Evolutionary conservation across 1,284 basidiomycete species (phyloP).

Genomic region (Fistulinella staudtii): DNA sequence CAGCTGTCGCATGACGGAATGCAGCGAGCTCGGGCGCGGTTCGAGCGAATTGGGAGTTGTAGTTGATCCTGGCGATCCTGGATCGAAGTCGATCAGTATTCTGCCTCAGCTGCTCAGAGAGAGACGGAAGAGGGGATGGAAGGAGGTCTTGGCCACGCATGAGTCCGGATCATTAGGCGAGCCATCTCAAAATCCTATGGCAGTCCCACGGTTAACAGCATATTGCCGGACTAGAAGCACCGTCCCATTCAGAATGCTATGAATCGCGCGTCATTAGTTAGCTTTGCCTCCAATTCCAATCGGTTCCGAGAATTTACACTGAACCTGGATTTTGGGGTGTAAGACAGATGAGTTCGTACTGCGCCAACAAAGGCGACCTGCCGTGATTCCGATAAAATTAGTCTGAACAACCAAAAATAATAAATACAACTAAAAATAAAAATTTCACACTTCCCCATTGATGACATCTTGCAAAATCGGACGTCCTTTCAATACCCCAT

Average conservation of each 20-base stretch:
- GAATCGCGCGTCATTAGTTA: too few relatives aligned
- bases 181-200: too few relatives aligned
- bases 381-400: too few relatives aligned
- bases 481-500: conserved; percentile 48
- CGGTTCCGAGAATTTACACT: too few relatives aligned
- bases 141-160: background rate
- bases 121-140: background rate
- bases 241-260: too few relatives aligned
- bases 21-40: conserved; percentile 3
- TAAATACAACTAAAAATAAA: background rate
- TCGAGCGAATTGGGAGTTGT: background rate
- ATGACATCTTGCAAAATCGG: conserved; percentile 58
- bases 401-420: background rate
- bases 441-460: conserved; percentile 34
- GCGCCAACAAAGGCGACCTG: too few relatives aligned
- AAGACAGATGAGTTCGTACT: too few relatives aligned
- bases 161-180: too few relatives aligned
- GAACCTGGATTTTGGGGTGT: too few relatives aligned
- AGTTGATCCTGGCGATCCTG: conserved; percentile 5
- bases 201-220: too few relatives aligned
- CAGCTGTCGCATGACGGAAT: conserved; percentile 1
- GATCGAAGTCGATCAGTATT: background rate
- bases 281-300: too few relatives aligned
- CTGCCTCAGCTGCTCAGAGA: background rate
- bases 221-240: too few relatives aligned